Conservation (phyloP, 202 grass and related monocot genomes). For the Elaeis oleifera region DNA sequence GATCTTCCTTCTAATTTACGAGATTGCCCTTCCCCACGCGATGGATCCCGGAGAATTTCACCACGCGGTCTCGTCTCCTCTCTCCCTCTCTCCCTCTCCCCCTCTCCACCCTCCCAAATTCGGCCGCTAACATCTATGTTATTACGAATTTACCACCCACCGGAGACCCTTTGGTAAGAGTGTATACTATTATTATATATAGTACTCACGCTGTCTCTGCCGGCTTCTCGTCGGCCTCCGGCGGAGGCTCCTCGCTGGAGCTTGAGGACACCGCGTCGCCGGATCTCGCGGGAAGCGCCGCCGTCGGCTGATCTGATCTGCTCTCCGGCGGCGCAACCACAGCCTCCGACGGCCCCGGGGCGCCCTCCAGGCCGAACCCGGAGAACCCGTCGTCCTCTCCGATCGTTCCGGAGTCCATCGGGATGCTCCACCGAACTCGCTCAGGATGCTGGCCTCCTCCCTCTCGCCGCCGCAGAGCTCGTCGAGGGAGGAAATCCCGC, state of each 20-base stretch:
- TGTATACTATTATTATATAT: background rate
- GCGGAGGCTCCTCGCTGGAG: constrained; percentile 2
- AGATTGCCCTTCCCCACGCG: constrained; percentile 37
- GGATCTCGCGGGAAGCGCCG: constrained; percentile 35
- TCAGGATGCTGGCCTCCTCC: background rate
- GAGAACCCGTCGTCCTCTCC: constrained; percentile 24
- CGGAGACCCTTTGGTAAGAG: background rate
- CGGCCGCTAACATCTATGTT: background rate
- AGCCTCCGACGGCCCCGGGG: constrained; percentile 3
- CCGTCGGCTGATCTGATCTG: background rate
- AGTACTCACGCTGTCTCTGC: constrained; percentile 50
- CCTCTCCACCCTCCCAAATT: background rate
- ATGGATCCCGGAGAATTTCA: constrained; percentile 3
- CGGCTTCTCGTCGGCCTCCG: background rate
- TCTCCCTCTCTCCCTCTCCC: no score
- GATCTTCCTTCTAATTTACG: constrained; percentile 15
- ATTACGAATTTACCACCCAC: constrained; percentile 29
- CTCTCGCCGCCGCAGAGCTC: background rate
- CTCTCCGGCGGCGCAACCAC: background rate
- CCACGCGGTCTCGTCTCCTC: constrained; percentile 18
- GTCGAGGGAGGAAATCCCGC: constrained; percentile 8
- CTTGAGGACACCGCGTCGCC: constrained; percentile 23
- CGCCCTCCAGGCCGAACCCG: constrained; percentile 32
- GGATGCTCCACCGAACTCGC: constrained; percentile 3
- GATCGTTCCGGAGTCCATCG: constrained; percentile 6